Conservation (phyloP, 768 basidiomycete genomes). For the Pleurotus platypus region DNA sequence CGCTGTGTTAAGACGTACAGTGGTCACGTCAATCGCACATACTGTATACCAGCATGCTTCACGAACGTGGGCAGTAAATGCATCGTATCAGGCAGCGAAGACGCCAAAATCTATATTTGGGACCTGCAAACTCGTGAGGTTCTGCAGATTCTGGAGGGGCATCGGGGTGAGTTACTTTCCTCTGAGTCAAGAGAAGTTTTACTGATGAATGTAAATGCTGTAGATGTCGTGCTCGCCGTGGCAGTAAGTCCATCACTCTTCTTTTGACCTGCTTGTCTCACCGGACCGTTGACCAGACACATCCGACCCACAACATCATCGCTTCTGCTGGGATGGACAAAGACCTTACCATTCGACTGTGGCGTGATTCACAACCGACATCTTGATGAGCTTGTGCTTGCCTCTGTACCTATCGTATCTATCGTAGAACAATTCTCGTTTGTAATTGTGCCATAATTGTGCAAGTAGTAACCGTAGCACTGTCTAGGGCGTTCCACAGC, state of each 20-base stretch:
- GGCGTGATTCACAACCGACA: slow-evolving; percentile 45
- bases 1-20: slow-evolving; percentile 91
- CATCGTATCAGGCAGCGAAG: slow-evolving; percentile 88
- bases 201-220: background rate
- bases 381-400: background rate
- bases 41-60: slow-evolving; percentile 73
- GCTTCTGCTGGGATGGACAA: slow-evolving; percentile 91
- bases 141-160: slow-evolving; percentile 72
- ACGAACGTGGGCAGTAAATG: slow-evolving; percentile 63
- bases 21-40: slow-evolving; percentile 84
- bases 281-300: slow-evolving; percentile 46
- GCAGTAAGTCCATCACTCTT: slow-evolving; percentile 44
- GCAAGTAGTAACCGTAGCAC: too few relatives aligned
- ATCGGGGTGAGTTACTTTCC: slow-evolving; percentile 54
- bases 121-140: slow-evolving; percentile 81
- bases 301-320: slow-evolving; percentile 71
- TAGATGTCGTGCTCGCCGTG: slow-evolving; percentile 72
- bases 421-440: background rate
- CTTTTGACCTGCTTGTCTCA: slow-evolving; percentile 10
- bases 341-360: slow-evolving; percentile 79
- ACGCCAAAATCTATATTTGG: slow-evolving; percentile 86
- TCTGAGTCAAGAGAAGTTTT: slow-evolving; percentile 6
- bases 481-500: background rate
- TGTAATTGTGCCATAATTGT: too few relatives aligned
- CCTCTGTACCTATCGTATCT: background rate